phyloP scores from a whole-genome alignment of 2,329 filamentous ascomycete species.

The Pyrenochaeta sp. region DNA sequence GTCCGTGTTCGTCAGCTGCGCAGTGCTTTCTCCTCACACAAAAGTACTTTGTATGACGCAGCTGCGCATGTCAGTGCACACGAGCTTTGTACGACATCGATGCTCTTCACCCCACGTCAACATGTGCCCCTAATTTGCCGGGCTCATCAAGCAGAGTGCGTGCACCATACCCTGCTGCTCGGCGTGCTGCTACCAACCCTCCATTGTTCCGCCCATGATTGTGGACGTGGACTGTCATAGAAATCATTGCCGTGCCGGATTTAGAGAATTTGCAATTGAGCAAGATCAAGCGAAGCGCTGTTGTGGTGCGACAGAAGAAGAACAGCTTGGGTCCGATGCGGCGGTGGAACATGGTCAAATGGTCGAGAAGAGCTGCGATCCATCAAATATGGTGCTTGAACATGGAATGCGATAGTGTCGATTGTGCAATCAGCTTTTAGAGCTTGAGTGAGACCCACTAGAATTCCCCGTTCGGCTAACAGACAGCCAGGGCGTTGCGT shows the following conservation, averaged over 20 bases:
- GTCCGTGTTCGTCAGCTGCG: neutral
- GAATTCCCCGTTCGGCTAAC: constrained; percentile 20
- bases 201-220: constrained; percentile 63
- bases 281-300: constrained; percentile 7
- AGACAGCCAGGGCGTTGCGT: constrained; percentile 11
- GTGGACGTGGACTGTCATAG: constrained; percentile 63
- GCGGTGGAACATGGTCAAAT: constrained; percentile 13
- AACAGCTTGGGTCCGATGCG: constrained; percentile 12
- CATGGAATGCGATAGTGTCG: constrained; percentile 5
- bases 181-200: constrained; percentile 59
- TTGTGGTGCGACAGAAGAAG: constrained; percentile 6
- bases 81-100: constrained; percentile 63
- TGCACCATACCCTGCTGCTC: constrained; percentile 60
- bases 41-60: constrained; percentile 67
- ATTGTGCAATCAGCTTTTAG: constrained; percentile 23
- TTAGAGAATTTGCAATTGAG: constrained; percentile 31
- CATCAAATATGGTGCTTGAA: constrained; percentile 10
- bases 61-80: constrained; percentile 61
- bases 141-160: constrained; percentile 62
- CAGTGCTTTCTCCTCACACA: neutral
- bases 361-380: constrained; percentile 12
- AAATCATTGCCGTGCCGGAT: constrained; percentile 53
- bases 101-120: constrained; percentile 60
- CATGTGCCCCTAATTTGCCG: constrained; percentile 60
- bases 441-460: constrained; percentile 15